Evolutionary conservation across 495 filamentous ascomycete species (phyloP).

Genomic region (Aspergillus wentii): DNA sequence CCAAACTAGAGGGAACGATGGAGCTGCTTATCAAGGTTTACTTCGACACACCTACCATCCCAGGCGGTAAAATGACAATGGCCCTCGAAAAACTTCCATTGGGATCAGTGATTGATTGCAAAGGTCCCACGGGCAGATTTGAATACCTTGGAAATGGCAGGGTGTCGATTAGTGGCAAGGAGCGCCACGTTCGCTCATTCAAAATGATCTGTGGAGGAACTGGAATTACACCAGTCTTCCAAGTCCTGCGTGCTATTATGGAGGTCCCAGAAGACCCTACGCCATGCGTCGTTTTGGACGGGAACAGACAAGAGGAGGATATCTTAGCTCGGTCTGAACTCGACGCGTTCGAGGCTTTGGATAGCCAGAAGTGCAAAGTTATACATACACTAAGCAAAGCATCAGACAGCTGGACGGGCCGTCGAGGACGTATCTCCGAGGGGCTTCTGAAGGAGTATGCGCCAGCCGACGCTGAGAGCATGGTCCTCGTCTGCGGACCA

Average conservation of each 20-base stretch:
- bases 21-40: conserved; percentile 87
- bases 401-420: conserved; percentile 62
- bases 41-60: conserved; percentile 49
- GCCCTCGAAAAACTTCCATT: conserved; percentile 69
- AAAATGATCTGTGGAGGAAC: conserved; percentile 88
- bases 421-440: conserved; percentile 62
- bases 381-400: conserved; percentile 68
- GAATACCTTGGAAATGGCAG: conserved; percentile 67
- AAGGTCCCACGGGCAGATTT: conserved; percentile 88
- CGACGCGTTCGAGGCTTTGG: conserved; percentile 51
- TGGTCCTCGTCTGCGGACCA: conserved; percentile 85
- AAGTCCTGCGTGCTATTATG: conserved; percentile 77
- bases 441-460: conserved; percentile 60
- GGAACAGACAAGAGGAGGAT: conserved; percentile 76
- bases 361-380: conserved; percentile 55
- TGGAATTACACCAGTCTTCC: conserved; percentile 89
- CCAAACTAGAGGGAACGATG: conserved; percentile 53
- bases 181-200: conserved; percentile 60
- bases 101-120: conserved; percentile 74
- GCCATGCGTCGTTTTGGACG: conserved; percentile 68
- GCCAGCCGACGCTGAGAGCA: conserved; percentile 40
- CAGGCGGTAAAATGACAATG: conserved; percentile 82
- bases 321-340: conserved; percentile 79
- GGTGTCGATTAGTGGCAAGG: conserved; percentile 56
- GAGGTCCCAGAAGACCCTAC: conserved; percentile 53